Percentiles rank a stretch among this genome's conserved stretches.
These are phyloP conservation scores for Rheum nobile DNA, from an alignment of 148 eudicot genomes.

Conservation along the genomic window DNA sequence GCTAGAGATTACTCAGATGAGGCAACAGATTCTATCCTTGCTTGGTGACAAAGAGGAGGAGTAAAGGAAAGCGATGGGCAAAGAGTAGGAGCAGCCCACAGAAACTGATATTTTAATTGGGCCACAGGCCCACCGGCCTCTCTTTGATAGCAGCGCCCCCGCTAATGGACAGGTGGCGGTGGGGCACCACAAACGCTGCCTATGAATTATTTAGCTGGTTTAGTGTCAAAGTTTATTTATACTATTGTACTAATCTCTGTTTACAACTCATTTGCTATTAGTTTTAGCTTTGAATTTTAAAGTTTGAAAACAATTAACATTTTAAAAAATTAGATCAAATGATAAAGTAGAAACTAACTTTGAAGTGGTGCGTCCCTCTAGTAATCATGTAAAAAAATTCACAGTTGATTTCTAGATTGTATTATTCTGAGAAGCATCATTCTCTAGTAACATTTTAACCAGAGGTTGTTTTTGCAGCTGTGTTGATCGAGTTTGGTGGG, in stretches of 20 bases:
- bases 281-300: neutral
- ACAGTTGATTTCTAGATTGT: too few species aligned
- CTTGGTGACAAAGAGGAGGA: neutral
- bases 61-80: neutral
- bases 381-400: too few species aligned
- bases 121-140: neutral
- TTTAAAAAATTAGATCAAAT: neutral
- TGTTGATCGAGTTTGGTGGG: too few species aligned
- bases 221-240: neutral
- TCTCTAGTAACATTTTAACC: too few species aligned
- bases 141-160: neutral
- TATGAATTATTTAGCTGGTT: neutral
- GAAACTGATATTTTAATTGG: constrained; percentile 2
- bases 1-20: too few species aligned
- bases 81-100: neutral
- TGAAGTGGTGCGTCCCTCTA: too few species aligned
- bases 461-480: too few species aligned
- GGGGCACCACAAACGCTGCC: neutral
- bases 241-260: neutral
- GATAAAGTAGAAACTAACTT: neutral
- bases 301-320: neutral
- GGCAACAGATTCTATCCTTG: too few species aligned
- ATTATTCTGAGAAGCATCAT: too few species aligned
- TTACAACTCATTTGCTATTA: constrained; percentile 1
- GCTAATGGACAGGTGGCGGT: neutral